These are phyloP conservation scores for Pseudogymnoascus sp. DNA, from an alignment of 2,329 filamentous ascomycete species.

Conservation along the genomic window DNA sequence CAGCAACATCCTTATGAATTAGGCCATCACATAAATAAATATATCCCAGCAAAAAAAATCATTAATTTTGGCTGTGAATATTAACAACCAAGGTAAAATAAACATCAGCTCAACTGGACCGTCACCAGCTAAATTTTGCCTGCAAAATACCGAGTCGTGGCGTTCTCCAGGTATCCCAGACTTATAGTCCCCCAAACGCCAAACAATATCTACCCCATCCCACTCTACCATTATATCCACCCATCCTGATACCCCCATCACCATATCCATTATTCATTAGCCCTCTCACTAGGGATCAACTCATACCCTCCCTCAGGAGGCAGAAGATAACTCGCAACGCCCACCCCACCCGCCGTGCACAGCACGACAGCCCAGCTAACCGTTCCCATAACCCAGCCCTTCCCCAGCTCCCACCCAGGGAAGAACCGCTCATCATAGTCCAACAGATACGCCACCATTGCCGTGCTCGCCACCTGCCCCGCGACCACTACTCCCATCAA, in stretches of 20 bases:
- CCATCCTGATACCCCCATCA: background rate
- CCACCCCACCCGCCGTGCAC: slow-evolving; percentile 49
- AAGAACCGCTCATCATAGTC: slow-evolving; percentile 78
- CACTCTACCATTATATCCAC: background rate
- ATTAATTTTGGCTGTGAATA: background rate
- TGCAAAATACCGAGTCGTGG: background rate
- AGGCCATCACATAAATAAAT: background rate
- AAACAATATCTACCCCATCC: background rate
- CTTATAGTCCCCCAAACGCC: background rate
- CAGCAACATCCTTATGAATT: background rate
- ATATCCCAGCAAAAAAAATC: background rate
- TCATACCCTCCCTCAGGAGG: slow-evolving; percentile 83
- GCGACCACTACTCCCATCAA: slow-evolving; percentile 57
- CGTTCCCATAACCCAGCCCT: slow-evolving; percentile 65
- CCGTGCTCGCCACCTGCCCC: slow-evolving; percentile 70
- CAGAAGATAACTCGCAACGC: slow-evolving; percentile 59
- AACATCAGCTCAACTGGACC: background rate
- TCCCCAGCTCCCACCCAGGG: slow-evolving; percentile 72
- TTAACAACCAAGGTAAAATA: background rate
- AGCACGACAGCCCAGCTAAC: slow-evolving; percentile 46
- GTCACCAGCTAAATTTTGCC: background rate
- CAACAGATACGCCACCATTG: slow-evolving; percentile 74
- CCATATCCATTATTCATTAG: background rate
- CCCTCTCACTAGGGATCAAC: slow-evolving; percentile 46
- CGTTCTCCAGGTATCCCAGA: background rate